These are phyloP conservation scores for Astathelohania contejeani DNA, from an alignment of 371 early-diverging fungal species.

Conservation along the genomic window DNA sequence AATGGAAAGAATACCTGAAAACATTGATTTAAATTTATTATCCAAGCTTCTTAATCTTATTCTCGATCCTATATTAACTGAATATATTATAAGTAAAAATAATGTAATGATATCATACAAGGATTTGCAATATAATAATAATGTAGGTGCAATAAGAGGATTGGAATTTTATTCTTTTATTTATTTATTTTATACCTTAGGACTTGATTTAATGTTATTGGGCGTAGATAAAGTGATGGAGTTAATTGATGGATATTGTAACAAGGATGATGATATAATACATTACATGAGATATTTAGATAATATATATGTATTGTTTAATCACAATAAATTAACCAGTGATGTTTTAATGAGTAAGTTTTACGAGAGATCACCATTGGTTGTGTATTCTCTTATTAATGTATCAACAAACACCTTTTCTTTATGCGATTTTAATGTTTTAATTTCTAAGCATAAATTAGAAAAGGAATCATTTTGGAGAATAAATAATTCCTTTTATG, in stretches of 20 bases:
- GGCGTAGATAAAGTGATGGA: conserved; percentile 81
- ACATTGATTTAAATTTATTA: conserved; percentile 84
- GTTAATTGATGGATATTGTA: conserved; percentile 56
- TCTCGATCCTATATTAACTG: conserved; percentile 87
- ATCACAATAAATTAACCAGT: not conserved
- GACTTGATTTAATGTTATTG: conserved; percentile 77
- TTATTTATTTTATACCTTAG: conserved; percentile 84
- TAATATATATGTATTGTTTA: not conserved
- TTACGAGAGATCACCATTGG: too few relatives aligned
- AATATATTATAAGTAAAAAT: conserved; percentile 94
- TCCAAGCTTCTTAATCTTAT: conserved; percentile 77
- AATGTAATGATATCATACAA: conserved; percentile 87
- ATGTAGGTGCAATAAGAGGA: conserved; percentile 84
- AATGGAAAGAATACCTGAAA: conserved; percentile 73
- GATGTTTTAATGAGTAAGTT: conserved; percentile 16
- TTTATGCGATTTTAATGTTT: too few relatives aligned
- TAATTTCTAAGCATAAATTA: too few relatives aligned
- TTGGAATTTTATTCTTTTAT: conserved; percentile 90
- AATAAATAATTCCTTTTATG: too few relatives aligned
- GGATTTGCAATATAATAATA: conserved; percentile 90
- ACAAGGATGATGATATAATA: not conserved
- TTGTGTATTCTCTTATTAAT: too few relatives aligned
- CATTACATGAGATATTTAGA: not conserved
- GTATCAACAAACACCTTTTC: too few relatives aligned
- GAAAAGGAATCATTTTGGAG: too few relatives aligned